Conservation (phyloP, 2,329 filamentous ascomycete species). For the Rhynchosporium secalis region DNA sequence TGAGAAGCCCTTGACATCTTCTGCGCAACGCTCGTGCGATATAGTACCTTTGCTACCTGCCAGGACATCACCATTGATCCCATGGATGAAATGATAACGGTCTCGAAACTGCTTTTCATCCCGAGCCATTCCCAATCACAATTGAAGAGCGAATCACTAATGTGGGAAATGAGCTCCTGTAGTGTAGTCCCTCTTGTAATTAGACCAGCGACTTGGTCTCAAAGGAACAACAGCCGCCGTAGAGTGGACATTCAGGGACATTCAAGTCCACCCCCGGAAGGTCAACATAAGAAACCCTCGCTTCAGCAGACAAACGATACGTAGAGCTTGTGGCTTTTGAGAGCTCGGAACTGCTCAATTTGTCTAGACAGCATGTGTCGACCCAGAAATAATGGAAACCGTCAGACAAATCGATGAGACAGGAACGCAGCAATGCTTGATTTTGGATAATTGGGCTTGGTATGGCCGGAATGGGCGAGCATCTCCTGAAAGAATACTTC, state of each 20-base stretch:
- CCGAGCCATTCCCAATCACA: neutral
- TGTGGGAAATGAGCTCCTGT: neutral
- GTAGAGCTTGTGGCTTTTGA: too few species aligned
- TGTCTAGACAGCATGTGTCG: too few species aligned
- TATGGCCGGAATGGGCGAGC: too few species aligned
- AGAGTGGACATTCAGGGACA: neutral
- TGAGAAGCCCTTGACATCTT: neutral
- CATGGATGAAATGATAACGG: neutral
- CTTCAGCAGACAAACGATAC: too few species aligned
- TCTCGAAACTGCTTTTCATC: neutral
- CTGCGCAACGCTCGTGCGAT: neutral
- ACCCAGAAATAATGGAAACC: too few species aligned
- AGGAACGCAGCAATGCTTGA: too few species aligned
- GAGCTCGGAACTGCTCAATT: too few species aligned
- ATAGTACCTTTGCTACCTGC: neutral
- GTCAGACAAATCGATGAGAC: too few species aligned
- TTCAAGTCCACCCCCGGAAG: neutral
- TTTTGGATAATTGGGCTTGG: too few species aligned
- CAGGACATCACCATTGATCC: neutral
- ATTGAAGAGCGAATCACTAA: neutral
- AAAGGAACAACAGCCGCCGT: neutral
- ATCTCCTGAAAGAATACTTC: too few species aligned
- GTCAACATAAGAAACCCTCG: neutral
- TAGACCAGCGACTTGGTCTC: neutral
- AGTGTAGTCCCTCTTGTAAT: neutral